These are phyloP conservation scores for Talaromyces islandicus DNA, from an alignment of 2,329 filamentous ascomycete genomes.

Conservation along the genomic window DNA sequence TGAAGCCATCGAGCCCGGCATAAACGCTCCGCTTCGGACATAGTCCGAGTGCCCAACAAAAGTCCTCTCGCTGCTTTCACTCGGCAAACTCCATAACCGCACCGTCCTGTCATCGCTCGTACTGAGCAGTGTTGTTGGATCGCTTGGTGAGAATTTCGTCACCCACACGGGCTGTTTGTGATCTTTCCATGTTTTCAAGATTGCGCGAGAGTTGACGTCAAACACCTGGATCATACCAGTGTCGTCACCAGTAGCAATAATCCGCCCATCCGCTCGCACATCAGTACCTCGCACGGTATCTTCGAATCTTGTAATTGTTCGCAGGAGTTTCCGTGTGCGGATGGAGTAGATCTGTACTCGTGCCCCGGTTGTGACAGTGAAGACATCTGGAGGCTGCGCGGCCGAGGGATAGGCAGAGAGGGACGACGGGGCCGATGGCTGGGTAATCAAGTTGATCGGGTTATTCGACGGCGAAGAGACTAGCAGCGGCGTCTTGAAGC, in stretches of 20 bases:
- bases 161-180: conserved; percentile 94
- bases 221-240: conserved; percentile 92
- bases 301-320: conserved; percentile 90
- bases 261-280: conserved; percentile 78
- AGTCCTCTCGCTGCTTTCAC: conserved; percentile 65
- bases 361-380: conserved; percentile 90
- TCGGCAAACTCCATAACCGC: conserved; percentile 86
- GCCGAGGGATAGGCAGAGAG: conserved; percentile 36
- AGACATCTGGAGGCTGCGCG: conserved; percentile 51
- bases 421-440: conserved; percentile 48
- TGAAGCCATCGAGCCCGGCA: conserved; percentile 60
- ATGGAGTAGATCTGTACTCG: conserved; percentile 91
- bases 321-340: conserved; percentile 82
- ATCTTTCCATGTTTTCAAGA: conserved; percentile 89
- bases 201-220: conserved; percentile 80
- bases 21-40: conserved; percentile 78
- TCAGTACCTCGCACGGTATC: conserved; percentile 86
- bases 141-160: conserved; percentile 84
- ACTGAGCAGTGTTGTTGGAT: conserved; percentile 80
- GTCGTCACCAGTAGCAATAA: conserved; percentile 87
- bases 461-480: conserved; percentile 87
- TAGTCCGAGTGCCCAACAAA: conserved; percentile 90
- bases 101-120: conserved; percentile 91
- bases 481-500: conserved; percentile 85
- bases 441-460: conserved; percentile 84